Conservation (phyloP, 306 rosid genomes). For the Adenanthera pavonina region DNA sequence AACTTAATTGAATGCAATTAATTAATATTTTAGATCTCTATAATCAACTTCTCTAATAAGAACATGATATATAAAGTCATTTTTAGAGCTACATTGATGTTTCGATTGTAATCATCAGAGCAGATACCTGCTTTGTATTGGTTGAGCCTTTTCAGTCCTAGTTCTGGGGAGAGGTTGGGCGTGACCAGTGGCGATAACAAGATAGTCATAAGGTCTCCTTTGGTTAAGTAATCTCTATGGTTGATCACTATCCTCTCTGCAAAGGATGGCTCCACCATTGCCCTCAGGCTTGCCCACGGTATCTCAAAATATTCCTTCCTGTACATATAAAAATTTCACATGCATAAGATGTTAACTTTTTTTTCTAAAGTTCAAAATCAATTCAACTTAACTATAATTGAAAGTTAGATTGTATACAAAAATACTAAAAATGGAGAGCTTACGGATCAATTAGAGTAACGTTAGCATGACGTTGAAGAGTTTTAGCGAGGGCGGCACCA, state of each 20-base stretch:
- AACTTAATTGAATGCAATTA: no score
- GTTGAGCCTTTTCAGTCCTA: constrained; percentile 56
- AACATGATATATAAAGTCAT: no score
- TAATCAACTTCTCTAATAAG: no score
- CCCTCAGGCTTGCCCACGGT: constrained; percentile 83
- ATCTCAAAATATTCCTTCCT: constrained; percentile 93
- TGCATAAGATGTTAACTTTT: no score
- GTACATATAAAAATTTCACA: neutral
- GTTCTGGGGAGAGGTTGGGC: constrained; percentile 54
- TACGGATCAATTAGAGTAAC: constrained; percentile 80
- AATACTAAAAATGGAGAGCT: constrained; percentile 25
- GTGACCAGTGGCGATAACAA: constrained; percentile 82
- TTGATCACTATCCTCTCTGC: constrained; percentile 71
- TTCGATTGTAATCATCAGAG: no score
- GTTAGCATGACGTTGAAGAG: constrained; percentile 58
- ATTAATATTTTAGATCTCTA: no score
- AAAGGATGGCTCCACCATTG: constrained; percentile 78
- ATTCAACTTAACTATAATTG: no score
- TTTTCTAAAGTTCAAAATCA: no score
- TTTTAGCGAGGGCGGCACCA: constrained; percentile 67
- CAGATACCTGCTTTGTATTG: constrained; percentile 63
- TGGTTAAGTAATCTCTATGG: constrained; percentile 74
- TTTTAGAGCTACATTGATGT: neutral
- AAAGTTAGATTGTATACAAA: neutral
- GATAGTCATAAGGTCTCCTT: constrained; percentile 66